Evolutionary conservation across 2,329 filamentous ascomycete genomes (phyloP).

Genomic region (Metarhizium rileyi): DNA sequence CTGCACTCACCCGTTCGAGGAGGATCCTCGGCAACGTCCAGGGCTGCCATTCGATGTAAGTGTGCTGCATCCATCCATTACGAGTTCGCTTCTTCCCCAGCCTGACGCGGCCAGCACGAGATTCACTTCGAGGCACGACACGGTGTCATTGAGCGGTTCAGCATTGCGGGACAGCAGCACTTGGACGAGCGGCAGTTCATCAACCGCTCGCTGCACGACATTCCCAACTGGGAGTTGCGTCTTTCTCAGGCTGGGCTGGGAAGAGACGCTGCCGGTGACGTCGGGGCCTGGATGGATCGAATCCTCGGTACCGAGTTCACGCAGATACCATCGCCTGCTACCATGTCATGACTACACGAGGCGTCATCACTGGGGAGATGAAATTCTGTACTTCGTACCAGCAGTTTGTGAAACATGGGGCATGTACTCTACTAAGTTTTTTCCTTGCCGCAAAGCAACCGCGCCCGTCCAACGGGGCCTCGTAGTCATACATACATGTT

Average conservation of each 20-base stretch:
- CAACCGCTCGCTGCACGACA: constrained; percentile 9
- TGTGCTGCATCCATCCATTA: background rate
- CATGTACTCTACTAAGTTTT: too few species aligned
- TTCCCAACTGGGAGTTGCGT: constrained; percentile 17
- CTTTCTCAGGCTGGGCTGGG: constrained; percentile 17
- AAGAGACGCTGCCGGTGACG: constrained; percentile 11
- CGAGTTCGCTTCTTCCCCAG: background rate
- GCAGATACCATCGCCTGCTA: constrained; percentile 3
- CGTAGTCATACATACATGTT: too few species aligned
- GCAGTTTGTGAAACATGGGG: constrained; percentile 22
- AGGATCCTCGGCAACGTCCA: constrained; percentile 48
- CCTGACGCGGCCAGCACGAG: constrained; percentile 16
- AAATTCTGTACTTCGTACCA: background rate
- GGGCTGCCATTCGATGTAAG: constrained; percentile 36
- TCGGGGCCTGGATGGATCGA: constrained; percentile 22
- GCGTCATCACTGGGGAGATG: background rate
- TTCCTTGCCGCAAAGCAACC: too few species aligned
- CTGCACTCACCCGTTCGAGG: constrained; percentile 48
- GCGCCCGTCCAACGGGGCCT: too few species aligned
- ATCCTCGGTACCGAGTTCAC: constrained; percentile 22
- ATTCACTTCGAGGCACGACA: constrained; percentile 27
- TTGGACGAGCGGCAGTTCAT: constrained; percentile 1
- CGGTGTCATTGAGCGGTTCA: constrained; percentile 25
- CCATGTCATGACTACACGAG: background rate
- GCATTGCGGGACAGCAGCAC: constrained; percentile 13